phyloP scores from a whole-genome alignment of 129 eudicot species.

The Logfia minima region DNA sequence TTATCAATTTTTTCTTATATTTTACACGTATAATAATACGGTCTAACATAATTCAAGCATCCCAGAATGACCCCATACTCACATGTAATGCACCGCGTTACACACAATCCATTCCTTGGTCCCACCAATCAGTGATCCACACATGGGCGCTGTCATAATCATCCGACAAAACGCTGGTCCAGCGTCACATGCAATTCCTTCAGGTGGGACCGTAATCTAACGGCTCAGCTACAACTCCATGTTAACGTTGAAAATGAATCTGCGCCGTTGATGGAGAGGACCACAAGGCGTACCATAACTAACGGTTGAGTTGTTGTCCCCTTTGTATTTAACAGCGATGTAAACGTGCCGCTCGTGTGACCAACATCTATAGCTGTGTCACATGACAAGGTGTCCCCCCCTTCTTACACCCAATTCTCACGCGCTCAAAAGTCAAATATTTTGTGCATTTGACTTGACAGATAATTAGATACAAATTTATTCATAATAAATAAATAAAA shows the following conservation, averaged over 20 bases:
- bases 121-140: slow-evolving; percentile 30
- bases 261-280: slow-evolving; percentile 27
- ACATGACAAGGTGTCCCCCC: slow-evolving; percentile 25
- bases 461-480: background rate
- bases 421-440: slow-evolving; percentile 23
- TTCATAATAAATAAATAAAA: background rate
- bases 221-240: slow-evolving; percentile 19
- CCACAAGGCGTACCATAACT: slow-evolving; percentile 21
- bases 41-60: background rate
- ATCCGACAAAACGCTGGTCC: slow-evolving; percentile 35
- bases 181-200: slow-evolving; percentile 28
- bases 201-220: slow-evolving; percentile 11
- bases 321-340: slow-evolving; percentile 27
- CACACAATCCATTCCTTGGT: slow-evolving; percentile 1
- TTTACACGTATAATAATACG: background rate
- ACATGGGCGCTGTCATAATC: slow-evolving; percentile 28
- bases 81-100: slow-evolving; percentile 28
- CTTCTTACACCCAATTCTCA: background rate
- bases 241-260: background rate
- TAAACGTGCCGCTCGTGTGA: slow-evolving; percentile 28
- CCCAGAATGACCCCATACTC: background rate
- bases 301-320: slow-evolving; percentile 31
- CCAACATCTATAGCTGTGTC: slow-evolving; percentile 35
- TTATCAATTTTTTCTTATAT: background rate
- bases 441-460: background rate